phyloP scores from a whole-genome alignment of 371 early-diverging fungal genomes.

The Lichtheimia ornata region DNA sequence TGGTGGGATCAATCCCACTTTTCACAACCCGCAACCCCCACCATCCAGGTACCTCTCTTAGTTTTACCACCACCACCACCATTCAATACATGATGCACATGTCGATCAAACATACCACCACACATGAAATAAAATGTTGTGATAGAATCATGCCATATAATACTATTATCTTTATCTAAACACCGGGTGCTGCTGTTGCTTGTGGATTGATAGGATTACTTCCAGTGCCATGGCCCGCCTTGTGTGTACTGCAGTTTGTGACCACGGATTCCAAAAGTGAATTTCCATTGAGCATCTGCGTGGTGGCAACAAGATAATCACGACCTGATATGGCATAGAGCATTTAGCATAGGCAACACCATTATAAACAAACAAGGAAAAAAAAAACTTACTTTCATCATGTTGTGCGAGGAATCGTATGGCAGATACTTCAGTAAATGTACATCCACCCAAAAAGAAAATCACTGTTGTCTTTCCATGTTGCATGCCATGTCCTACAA shows the following conservation, averaged over 20 bases:
- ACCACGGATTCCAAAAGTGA: conserved; percentile 66
- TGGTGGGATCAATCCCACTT: too few relatives aligned
- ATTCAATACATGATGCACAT: too few relatives aligned
- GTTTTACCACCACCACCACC: too few relatives aligned
- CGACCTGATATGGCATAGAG: conserved; percentile 49
- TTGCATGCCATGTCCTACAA: conserved; percentile 47
- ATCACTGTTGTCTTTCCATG: conserved; percentile 78
- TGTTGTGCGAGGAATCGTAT: conserved; percentile 81
- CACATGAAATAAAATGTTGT: too few relatives aligned
- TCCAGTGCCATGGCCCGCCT: conserved; percentile 7
- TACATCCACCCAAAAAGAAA: conserved; percentile 96
- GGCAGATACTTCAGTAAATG: conserved; percentile 88
- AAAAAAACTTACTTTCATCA: conserved; percentile 59
- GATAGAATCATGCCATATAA: too few relatives aligned
- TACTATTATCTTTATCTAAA: neutral
- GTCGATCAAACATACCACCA: too few relatives aligned
- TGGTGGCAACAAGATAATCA: conserved; percentile 84
- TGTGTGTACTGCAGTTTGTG: conserved; percentile 21
- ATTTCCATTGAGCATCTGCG: conserved; percentile 85
- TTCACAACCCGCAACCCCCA: too few relatives aligned
- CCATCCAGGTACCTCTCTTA: too few relatives aligned
- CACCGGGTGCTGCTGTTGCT: neutral
- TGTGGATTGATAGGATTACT: conserved; percentile 3
- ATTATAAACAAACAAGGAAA: conserved; percentile 2
- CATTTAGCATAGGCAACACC: neutral